A percentile compares a stretch with the other conserved stretches of the same genome.
phyloP scores from a whole-genome alignment of 495 filamentous ascomycete genomes.

The Daldinia childiae region DNA sequence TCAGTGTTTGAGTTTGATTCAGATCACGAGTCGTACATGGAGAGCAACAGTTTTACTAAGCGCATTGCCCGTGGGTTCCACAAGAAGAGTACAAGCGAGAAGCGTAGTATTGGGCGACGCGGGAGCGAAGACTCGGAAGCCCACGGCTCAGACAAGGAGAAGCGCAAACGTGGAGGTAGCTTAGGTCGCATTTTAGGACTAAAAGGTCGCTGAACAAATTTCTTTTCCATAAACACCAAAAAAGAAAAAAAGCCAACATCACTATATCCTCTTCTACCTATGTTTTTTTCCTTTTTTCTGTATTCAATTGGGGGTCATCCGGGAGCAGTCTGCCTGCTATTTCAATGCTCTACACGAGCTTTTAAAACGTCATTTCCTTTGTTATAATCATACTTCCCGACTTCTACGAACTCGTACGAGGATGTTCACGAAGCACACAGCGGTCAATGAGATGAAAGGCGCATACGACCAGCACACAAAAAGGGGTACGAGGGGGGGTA shows the following conservation, averaged over 20 bases:
- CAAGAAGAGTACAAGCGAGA: constrained; percentile 45
- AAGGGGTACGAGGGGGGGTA: background rate
- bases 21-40: constrained; percentile 39
- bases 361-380: constrained; percentile 9
- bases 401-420: constrained; percentile 15
- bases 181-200: constrained; percentile 44
- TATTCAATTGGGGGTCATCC: background rate
- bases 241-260: background rate
- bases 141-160: constrained; percentile 14
- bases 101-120: constrained; percentile 30
- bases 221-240: background rate
- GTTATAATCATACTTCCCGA: constrained; percentile 12
- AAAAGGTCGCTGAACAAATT: constrained; percentile 20
- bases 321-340: constrained; percentile 11
- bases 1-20: constrained; percentile 47
- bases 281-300: constrained; percentile 6
- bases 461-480: constrained; percentile 27
- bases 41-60: constrained; percentile 37
- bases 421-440: constrained; percentile 21
- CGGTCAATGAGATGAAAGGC: constrained; percentile 21
- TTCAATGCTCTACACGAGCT: background rate
- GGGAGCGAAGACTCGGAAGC: constrained; percentile 20
- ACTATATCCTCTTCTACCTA: constrained; percentile 15
- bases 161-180: constrained; percentile 46
- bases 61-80: constrained; percentile 46